A percentile compares a stretch with the other conserved stretches of the same genome.
phyloP scores from a whole-genome alignment of 768 basidiomycete species.

The Kwoniella botswanensis region DNA sequence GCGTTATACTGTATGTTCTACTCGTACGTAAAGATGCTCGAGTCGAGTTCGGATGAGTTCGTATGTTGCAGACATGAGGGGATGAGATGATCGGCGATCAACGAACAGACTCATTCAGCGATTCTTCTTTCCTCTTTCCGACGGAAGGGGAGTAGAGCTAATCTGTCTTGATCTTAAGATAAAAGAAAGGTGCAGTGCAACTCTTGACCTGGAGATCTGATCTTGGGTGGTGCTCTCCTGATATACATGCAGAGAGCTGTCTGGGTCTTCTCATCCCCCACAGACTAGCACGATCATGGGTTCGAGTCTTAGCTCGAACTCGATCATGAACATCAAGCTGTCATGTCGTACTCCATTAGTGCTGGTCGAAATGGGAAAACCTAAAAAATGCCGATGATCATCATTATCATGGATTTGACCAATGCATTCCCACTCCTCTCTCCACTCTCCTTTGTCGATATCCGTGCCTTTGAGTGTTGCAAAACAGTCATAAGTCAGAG shows the following conservation, averaged over 20 bases:
- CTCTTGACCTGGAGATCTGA: too few species aligned
- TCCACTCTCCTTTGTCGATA: neutral
- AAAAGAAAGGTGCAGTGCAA: too few species aligned
- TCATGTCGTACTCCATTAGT: neutral
- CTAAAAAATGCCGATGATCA: neutral
- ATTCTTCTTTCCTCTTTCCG: neutral
- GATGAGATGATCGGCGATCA: slow-evolving; percentile 10
- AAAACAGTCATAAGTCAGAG: too few species aligned
- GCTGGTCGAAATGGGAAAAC: neutral
- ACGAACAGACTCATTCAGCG: neutral
- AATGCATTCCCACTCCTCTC: neutral
- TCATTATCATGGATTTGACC: too few species aligned
- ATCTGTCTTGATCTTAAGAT: too few species aligned
- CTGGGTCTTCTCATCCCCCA: too few species aligned
- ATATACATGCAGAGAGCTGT: too few species aligned
- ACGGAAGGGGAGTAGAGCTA: neutral
- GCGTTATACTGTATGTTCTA: neutral
- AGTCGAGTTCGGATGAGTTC: neutral
- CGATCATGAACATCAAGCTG: too few species aligned
- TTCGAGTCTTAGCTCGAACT: neutral
- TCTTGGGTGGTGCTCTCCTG: too few species aligned
- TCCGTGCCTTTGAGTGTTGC: neutral
- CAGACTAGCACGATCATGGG: too few species aligned
- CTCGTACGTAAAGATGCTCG: neutral
- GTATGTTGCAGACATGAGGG: neutral